Conservation (phyloP, 805 yeast genomes). For the Clavispora carvajalis region DNA sequence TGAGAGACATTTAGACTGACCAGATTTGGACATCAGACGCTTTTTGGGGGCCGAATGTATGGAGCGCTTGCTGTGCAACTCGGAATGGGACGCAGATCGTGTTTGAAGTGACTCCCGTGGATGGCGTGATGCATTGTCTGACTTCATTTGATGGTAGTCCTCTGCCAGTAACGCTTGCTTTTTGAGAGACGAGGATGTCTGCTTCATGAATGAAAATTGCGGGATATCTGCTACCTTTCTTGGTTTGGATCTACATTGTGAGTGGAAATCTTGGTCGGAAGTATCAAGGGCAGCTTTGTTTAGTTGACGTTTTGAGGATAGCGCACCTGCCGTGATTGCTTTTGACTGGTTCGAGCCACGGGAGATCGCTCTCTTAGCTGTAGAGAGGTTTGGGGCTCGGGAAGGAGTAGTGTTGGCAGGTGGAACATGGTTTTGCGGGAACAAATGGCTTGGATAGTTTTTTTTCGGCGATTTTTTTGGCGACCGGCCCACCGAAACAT, state of each 20-base stretch:
- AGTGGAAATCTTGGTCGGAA: slow-evolving; percentile 2
- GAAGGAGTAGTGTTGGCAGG: slow-evolving; percentile 16
- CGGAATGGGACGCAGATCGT: slow-evolving; percentile 2
- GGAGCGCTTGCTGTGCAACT: slow-evolving; percentile 2
- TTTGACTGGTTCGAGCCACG: slow-evolving; percentile 6
- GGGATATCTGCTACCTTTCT: slow-evolving; percentile 8
- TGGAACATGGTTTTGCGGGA: slow-evolving; percentile 7
- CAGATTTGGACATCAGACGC: neutral
- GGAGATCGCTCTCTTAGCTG: slow-evolving; percentile 21
- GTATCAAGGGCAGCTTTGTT: slow-evolving; percentile 4
- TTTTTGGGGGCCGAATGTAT: neutral
- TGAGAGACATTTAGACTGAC: neutral
- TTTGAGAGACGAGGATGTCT: slow-evolving; percentile 33
- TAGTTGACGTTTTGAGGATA: slow-evolving; percentile 10
- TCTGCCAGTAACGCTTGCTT: slow-evolving; percentile 16
- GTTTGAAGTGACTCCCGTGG: slow-evolving; percentile 10
- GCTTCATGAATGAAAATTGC: slow-evolving; percentile 36
- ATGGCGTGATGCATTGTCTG: slow-evolving; percentile 1
- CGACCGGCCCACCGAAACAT: neutral
- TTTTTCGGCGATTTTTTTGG: slow-evolving; percentile 6
- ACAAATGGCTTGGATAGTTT: slow-evolving; percentile 7
- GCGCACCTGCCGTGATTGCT: neutral
- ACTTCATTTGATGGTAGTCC: neutral
- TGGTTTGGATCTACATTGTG: slow-evolving; percentile 2
- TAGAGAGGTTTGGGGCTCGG: slow-evolving; percentile 14